Evolutionary conservation across 1,139 yeast genomes (phyloP), one percentile per base, ranked within the genome.

Genomic region (Pneumocystis jirovecii): DNA sequence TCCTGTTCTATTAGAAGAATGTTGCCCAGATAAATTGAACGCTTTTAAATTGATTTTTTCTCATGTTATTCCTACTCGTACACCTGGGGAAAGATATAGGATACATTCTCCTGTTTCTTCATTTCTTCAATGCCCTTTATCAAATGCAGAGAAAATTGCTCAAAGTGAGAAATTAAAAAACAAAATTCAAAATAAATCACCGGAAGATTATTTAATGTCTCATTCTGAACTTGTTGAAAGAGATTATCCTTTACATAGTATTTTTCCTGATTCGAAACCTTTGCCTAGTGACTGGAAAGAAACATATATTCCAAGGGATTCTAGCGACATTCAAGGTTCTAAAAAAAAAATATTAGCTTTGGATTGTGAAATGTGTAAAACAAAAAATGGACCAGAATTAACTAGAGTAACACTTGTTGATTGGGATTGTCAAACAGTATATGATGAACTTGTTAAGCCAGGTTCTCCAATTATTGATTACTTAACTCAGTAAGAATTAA

Each of bases 311-410:
- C 45, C 63, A 83, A 68, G 34, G 60, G 35, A 35, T 35, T 63
- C 25, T 35, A 12, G 21, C 17, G 57, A 62, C 19, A 35, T 37
- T 21, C 25, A 15, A 5, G 19, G 31, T 66, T 45, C 68, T 65
- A 29, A 82, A 77, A 2, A 85, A 86, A 3, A 84, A 79, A 65
- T 87, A 0, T 89, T 82, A 76, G 95, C 96, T 0, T 72, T 93
- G 31, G 98, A 93, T 75, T 93, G 98, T 77, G 98, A 93, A 75
- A 93, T 93, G 88, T 89, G 96, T 73, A 77, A 80, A 66, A 77
- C 93, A 0, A 82, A 77, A 0, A 69, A 72, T 1, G 89, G 89
- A 0, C 79, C 81, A 62, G 96, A 84, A 2, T 77, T 91, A 60
- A 85, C 97, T 0, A 79, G 97, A 66, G 83, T 89, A 0, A 87